A percentile compares a stretch with the other conserved stretches of the same genome.
Conservation (phyloP, 2,329 filamentous ascomycete species). For the Aspergillus awamori region DNA sequence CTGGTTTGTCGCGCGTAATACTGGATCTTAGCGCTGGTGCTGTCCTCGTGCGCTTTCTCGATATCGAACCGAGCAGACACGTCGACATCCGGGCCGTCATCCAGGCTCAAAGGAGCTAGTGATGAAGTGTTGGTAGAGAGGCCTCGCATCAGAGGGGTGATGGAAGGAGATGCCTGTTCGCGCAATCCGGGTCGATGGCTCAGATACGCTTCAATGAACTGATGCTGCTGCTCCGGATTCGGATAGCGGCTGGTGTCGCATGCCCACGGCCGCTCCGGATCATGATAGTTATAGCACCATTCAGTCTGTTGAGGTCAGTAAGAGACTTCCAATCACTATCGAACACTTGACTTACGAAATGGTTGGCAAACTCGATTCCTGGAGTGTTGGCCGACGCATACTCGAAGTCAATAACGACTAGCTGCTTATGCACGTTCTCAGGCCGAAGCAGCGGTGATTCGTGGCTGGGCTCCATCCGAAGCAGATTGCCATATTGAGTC, state of each 20-base stretch:
- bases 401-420: conserved; percentile 97
- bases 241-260: conserved; percentile 76
- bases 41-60: conserved; percentile 65
- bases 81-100: conserved; percentile 62
- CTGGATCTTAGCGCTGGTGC: conserved; percentile 67
- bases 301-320: conserved; percentile 61
- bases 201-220: conserved; percentile 85
- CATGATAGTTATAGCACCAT: conserved; percentile 98
- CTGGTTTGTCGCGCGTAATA: conserved; percentile 75
- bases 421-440: conserved; percentile 90
- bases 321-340: no score
- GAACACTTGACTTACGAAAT: conserved; percentile 66
- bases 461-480: conserved; percentile 69
- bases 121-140: conserved; percentile 51
- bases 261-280: conserved; percentile 63
- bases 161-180: conserved; percentile 29
- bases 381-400: conserved; percentile 88
- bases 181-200: conserved; percentile 68
- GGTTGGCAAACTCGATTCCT: conserved; percentile 92
- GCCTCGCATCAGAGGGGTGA: conserved; percentile 54
- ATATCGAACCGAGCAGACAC: conserved; percentile 57
- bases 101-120: conserved; percentile 74
- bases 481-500: conserved; percentile 98
- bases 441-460: conserved; percentile 86
- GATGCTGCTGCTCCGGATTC: conserved; percentile 74